These are phyloP conservation scores for Ilyonectria sp. DNA, from an alignment of 2,329 filamentous ascomycete genomes.

Conservation along the genomic window DNA sequence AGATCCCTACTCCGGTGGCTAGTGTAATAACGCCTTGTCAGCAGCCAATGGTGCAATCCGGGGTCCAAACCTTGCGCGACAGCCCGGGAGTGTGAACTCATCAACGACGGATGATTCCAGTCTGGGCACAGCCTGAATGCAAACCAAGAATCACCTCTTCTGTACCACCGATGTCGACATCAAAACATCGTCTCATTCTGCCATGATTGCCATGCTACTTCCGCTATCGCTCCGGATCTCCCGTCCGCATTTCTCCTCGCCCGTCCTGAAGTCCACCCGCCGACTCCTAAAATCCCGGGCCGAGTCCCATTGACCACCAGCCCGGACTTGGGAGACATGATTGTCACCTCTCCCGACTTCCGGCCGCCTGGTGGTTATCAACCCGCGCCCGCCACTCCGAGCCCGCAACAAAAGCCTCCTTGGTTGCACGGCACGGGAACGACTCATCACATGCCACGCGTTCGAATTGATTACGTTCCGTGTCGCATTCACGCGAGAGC, in stretches of 20 bases:
- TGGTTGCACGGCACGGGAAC: slow-evolving; percentile 40
- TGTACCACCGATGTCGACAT: slow-evolving; percentile 46
- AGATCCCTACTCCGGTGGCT: slow-evolving; percentile 19
- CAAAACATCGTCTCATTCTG: slow-evolving; percentile 39
- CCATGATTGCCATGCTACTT: slow-evolving; percentile 6
- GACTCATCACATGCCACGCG: slow-evolving; percentile 46
- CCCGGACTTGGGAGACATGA: slow-evolving; percentile 31
- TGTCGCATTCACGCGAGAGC: slow-evolving; percentile 21
- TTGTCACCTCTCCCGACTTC: slow-evolving; percentile 36
- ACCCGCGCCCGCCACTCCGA: slow-evolving; percentile 35
- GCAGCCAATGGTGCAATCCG: slow-evolving; percentile 49
- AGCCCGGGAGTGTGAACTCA: slow-evolving; percentile 29
- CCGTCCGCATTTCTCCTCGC: slow-evolving; percentile 20
- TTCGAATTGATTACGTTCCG: slow-evolving; percentile 26
- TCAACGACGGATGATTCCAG: slow-evolving; percentile 25
- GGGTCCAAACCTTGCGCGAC: slow-evolving; percentile 41
- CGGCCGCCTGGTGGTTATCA: slow-evolving; percentile 31
- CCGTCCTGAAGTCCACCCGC: slow-evolving; percentile 10
- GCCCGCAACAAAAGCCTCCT: slow-evolving; percentile 25
- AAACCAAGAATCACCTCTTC: slow-evolving; percentile 43
- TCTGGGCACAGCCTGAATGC: background rate
- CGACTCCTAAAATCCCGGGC: slow-evolving; percentile 25
- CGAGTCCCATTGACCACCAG: slow-evolving; percentile 24
- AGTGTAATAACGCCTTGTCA: slow-evolving; percentile 50
- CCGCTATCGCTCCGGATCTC: slow-evolving; percentile 24